Conservation (phyloP, 2,329 filamentous ascomycete genomes). For the Apiospora phragmitis region DNA sequence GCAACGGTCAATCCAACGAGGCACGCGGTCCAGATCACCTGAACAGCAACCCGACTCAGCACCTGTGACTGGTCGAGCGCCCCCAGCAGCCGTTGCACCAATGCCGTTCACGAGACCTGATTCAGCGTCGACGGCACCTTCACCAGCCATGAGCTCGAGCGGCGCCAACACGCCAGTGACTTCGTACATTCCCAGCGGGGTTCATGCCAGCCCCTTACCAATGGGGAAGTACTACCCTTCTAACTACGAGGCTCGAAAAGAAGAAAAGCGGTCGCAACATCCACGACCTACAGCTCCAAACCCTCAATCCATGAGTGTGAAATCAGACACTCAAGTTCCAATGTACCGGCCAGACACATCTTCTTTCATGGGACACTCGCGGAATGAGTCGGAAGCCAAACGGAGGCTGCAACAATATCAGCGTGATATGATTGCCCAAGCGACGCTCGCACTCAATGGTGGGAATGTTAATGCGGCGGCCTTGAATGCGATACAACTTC, state of each 20-base stretch:
- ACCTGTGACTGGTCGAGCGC: constrained; percentile 9
- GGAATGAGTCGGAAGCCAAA: constrained; percentile 49
- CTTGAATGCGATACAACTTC: constrained; percentile 36
- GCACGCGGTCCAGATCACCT: constrained; percentile 31
- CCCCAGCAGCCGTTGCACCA: not conserved
- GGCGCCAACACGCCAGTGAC: constrained; percentile 45
- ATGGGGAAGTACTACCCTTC: constrained; percentile 65
- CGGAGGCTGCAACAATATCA: constrained; percentile 59
- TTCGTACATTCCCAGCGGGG: constrained; percentile 52
- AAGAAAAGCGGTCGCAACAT: constrained; percentile 23
- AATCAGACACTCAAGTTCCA: constrained; percentile 38
- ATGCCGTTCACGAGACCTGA: constrained; percentile 8
- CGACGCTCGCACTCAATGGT: constrained; percentile 44
- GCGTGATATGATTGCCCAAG: constrained; percentile 61
- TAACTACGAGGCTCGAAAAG: constrained; percentile 53
- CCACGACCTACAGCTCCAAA: constrained; percentile 22
- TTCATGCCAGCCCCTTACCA: constrained; percentile 48
- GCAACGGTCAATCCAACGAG: constrained; percentile 34
- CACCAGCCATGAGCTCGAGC: not conserved
- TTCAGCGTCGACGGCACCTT: constrained; percentile 16
- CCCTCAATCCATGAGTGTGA: constrained; percentile 32
- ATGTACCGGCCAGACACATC: constrained; percentile 24
- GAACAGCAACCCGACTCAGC: constrained; percentile 13
- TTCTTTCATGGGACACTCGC: constrained; percentile 26
- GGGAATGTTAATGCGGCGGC: constrained; percentile 31